phyloP scores from a whole-genome alignment of 2,329 filamentous ascomycete species.

The Venturia aucupariae region DNA sequence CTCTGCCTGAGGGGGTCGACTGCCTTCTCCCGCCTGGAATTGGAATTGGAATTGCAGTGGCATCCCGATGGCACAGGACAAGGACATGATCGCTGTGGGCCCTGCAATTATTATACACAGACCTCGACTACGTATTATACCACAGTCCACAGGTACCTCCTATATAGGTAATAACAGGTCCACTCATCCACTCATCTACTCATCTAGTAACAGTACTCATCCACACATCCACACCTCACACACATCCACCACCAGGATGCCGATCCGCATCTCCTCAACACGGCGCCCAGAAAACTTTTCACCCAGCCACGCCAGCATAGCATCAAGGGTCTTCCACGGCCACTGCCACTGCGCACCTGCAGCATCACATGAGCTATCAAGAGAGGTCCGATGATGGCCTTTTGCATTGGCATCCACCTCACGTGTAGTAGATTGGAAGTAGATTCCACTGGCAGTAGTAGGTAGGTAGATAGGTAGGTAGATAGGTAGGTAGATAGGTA shows the following conservation, averaged over 20 bases:
- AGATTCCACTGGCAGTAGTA: too few species aligned
- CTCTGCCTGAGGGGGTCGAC: not conserved
- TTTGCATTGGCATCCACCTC: not conserved
- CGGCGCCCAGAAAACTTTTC: not conserved
- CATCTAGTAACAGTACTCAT: too few species aligned
- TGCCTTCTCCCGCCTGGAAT: too few species aligned
- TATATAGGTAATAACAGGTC: too few species aligned
- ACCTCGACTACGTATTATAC: too few species aligned
- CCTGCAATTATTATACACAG: constrained; percentile 3
- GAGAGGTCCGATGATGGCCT: not conserved
- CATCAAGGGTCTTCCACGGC: too few species aligned
- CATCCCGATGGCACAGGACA: not conserved
- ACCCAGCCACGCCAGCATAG: not conserved
- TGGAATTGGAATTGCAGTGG: too few species aligned
- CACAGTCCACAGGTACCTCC: too few species aligned
- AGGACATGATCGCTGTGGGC: not conserved
- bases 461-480: too few species aligned
- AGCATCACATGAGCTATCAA: not conserved
- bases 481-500: too few species aligned
- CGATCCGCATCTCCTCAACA: constrained; percentile 2
- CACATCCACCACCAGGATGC: not conserved
- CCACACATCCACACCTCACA: not conserved
- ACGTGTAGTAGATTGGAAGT: too few species aligned
- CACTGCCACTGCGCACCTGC: not conserved
- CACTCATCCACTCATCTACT: not conserved